Percentiles rank a stretch among this genome's conserved stretches.
Conservation (phyloP, 768 basidiomycete genomes). For the Lentinula sp. region DNA sequence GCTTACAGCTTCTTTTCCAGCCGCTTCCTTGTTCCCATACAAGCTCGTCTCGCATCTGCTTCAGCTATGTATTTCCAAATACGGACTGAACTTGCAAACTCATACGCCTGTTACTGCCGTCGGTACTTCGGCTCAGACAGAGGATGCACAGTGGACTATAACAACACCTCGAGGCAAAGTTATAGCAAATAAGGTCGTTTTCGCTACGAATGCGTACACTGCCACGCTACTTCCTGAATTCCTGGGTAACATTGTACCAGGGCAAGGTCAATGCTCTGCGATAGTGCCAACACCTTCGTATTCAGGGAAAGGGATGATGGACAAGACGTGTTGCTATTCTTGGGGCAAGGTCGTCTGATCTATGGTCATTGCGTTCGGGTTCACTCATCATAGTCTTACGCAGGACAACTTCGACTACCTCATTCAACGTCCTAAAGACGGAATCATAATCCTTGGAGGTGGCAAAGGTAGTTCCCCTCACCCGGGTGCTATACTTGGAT, state of each 20-base stretch:
- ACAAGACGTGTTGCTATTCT: slow-evolving; percentile 12
- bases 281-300: slow-evolving; percentile 15
- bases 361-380: neutral
- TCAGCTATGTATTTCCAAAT: slow-evolving; percentile 7
- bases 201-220: slow-evolving; percentile 52
- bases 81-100: slow-evolving; percentile 35
- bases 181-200: slow-evolving; percentile 35
- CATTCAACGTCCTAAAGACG: slow-evolving; percentile 16
- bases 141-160: slow-evolving; percentile 24
- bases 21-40: slow-evolving; percentile 12
- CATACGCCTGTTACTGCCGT: slow-evolving; percentile 34
- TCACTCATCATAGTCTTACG: neutral
- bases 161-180: slow-evolving; percentile 36
- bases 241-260: slow-evolving; percentile 14
- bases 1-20: slow-evolving; percentile 24
- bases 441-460: slow-evolving; percentile 16
- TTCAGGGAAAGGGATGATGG: slow-evolving; percentile 11
- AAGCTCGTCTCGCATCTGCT: slow-evolving; percentile 12
- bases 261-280: slow-evolving; percentile 13
- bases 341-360: slow-evolving; percentile 3
- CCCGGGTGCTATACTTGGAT: neutral
- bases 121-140: slow-evolving; percentile 5
- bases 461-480: slow-evolving; percentile 7
- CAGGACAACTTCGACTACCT: slow-evolving; percentile 13
- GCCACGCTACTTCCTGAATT: slow-evolving; percentile 39